phyloP scores from a whole-genome alignment of 2,329 filamentous ascomycete species.

The Colletotrichum liaoningense region DNA sequence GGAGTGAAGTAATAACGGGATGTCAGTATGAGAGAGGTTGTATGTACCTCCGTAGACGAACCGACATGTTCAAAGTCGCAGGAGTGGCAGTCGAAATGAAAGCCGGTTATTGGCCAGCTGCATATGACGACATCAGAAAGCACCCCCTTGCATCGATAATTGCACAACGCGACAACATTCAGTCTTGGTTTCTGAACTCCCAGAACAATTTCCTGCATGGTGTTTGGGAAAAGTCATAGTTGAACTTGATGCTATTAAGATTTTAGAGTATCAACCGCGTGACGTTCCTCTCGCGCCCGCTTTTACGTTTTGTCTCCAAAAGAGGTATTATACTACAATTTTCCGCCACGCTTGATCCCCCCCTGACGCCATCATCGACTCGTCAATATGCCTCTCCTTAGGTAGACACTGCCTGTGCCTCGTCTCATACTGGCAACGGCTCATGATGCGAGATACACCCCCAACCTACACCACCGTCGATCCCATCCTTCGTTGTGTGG shows the following conservation, averaged over 20 bases:
- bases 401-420: too few species aligned
- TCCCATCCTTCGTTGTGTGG: too few species aligned
- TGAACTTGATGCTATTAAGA: conserved; percentile 18
- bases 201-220: too few species aligned
- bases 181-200: not conserved
- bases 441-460: not conserved
- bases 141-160: not conserved
- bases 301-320: not conserved
- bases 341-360: not conserved
- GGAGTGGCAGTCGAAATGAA: not conserved
- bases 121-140: conserved; percentile 20
- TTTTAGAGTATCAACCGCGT: conserved; percentile 5
- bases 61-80: too few species aligned
- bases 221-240: too few species aligned
- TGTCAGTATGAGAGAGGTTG: too few species aligned
- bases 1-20: too few species aligned
- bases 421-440: not conserved
- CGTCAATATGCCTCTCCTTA: not conserved
- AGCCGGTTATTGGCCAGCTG: not conserved
- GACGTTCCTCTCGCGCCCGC: not conserved
- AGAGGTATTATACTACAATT: conserved; percentile 26
- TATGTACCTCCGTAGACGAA: not conserved
- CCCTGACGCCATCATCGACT: conserved; percentile 1
- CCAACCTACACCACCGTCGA: not conserved
- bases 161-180: not conserved